Percentiles rank a stretch among this genome's conserved stretches.
Conservation (phyloP, 108 stramenopile species). For the Cyclotella sp. region DNA sequence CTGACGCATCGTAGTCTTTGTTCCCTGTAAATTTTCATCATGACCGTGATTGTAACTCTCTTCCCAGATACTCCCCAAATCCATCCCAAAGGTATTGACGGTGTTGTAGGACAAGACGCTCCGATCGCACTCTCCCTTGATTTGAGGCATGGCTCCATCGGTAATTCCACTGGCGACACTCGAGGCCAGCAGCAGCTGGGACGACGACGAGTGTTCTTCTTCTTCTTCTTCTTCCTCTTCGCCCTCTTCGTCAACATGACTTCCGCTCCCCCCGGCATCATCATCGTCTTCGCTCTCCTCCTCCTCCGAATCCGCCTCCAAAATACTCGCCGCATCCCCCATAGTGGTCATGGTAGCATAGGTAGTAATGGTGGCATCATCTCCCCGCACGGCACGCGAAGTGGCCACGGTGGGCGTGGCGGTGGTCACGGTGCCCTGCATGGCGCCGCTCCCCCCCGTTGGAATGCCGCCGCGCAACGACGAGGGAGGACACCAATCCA, state of each 20-base stretch:
- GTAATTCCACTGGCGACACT: neutral
- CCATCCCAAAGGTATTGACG: slow-evolving; percentile 30
- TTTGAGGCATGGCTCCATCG: neutral
- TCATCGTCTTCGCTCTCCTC: slow-evolving; percentile 12
- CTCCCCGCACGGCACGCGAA: slow-evolving; percentile 40
- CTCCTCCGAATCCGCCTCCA: slow-evolving; percentile 32
- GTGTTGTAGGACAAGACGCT: slow-evolving; percentile 30
- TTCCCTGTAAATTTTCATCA: too few relatives aligned
- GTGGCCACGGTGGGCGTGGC: slow-evolving; percentile 18
- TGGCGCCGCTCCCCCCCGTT: neutral
- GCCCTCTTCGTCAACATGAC: slow-evolving; percentile 15
- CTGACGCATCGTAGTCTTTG: too few relatives aligned
- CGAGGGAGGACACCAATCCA: slow-evolving; percentile 48
- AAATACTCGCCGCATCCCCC: slow-evolving; percentile 38
- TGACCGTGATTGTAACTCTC: neutral
- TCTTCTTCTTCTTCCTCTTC: slow-evolving; percentile 27
- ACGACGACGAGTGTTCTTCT: neutral
- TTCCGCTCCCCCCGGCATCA: neutral
- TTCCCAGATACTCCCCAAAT: slow-evolving; percentile 1
- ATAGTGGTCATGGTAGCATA: slow-evolving; percentile 53
- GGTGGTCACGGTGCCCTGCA: neutral
- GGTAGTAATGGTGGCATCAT: slow-evolving; percentile 42
- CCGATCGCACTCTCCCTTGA: slow-evolving; percentile 19
- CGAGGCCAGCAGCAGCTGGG: too few relatives aligned
- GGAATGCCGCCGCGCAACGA: neutral